Conservation (phyloP, 2,329 filamentous ascomycete species). For the Didymella pinodella region DNA sequence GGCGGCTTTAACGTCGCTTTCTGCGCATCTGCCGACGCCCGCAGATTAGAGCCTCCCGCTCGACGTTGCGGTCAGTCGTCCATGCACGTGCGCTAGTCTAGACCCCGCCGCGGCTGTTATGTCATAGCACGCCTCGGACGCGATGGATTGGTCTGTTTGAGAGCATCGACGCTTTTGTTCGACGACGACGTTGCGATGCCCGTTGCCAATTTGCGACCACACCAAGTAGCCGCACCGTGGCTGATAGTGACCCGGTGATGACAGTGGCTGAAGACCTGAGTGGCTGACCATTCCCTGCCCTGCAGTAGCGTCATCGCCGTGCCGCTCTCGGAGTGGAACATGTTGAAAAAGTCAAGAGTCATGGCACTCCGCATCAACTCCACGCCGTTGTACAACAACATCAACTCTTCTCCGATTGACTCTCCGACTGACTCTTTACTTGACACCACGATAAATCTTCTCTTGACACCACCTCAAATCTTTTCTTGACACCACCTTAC, state of each 20-base stretch:
- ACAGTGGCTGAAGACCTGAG: neutral
- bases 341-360: constrained; percentile 29
- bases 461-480: too few species aligned
- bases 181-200: too few species aligned
- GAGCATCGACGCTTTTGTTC: neutral
- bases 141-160: constrained; percentile 13
- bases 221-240: neutral
- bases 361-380: constrained; percentile 31
- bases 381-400: constrained; percentile 3
- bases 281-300: constrained; percentile 6
- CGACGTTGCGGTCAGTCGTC: constrained; percentile 24
- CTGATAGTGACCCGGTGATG: neutral
- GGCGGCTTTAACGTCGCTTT: constrained; percentile 20
- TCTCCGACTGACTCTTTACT: neutral
- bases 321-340: constrained; percentile 23
- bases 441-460: too few species aligned
- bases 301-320: constrained; percentile 29
- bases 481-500: too few species aligned
- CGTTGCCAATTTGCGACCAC: too few species aligned
- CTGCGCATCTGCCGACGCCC: constrained; percentile 20
- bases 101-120: constrained; percentile 18
- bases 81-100: constrained; percentile 34
- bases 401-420: neutral
- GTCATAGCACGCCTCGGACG: constrained; percentile 1
- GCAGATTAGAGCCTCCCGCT: constrained; percentile 10